Evolutionary conservation across 176 grass and related monocot genomes (phyloP).

Genomic region (Oryza australiensis): DNA sequence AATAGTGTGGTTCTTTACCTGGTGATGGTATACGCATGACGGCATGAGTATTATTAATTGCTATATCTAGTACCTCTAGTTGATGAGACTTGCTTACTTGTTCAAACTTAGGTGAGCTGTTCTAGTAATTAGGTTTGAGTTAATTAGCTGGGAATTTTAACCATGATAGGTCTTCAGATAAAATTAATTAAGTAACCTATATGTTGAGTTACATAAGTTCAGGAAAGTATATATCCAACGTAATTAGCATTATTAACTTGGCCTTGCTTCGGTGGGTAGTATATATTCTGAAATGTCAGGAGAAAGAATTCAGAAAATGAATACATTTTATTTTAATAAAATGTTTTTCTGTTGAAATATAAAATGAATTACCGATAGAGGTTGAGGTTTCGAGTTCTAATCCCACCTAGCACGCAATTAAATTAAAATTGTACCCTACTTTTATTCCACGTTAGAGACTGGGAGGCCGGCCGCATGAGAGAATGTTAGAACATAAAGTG

Average conservation of each 20-base stretch:
- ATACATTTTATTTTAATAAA: too few relatives aligned
- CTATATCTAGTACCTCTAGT: background rate
- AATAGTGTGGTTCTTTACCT: background rate
- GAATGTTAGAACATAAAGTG: too few relatives aligned
- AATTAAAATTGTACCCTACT: too few relatives aligned
- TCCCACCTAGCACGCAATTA: too few relatives aligned
- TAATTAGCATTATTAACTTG: background rate
- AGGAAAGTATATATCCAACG: background rate
- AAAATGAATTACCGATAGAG: too few relatives aligned
- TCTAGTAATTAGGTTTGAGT: background rate
- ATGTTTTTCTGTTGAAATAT: too few relatives aligned
- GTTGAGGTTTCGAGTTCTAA: too few relatives aligned
- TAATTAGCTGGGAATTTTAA: conserved; percentile 9
- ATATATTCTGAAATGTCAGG: background rate
- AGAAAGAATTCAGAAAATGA: too few relatives aligned
- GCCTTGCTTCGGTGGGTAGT: background rate
- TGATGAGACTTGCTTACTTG: background rate
- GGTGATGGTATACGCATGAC: background rate
- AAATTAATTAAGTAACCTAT: background rate
- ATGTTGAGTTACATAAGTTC: background rate
- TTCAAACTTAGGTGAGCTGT: conserved; percentile 36
- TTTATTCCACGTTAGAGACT: too few relatives aligned
- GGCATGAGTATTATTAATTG: too few relatives aligned
- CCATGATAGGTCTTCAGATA: background rate
- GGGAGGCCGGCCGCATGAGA: too few relatives aligned